Evolutionary conservation across 352 stramenopile genomes (phyloP), one percentile per base, ranked within the genome.

Genomic region (Pythium apleroticum): DNA sequence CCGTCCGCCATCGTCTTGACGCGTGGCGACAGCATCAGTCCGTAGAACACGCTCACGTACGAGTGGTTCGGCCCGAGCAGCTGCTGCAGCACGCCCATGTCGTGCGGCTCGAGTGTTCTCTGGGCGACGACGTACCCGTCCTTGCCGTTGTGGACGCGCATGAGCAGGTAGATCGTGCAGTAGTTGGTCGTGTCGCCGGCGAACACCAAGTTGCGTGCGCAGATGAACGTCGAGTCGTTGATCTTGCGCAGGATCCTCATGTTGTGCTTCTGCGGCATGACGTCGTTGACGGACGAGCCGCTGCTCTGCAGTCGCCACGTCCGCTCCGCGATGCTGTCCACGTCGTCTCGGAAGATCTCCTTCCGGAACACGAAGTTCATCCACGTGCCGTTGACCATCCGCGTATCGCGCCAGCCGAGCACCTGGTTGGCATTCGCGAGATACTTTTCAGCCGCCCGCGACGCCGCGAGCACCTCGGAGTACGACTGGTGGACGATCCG

Each of bases 201-300:
- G 20, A 71, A 71, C 9, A 71, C 63, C 30, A 74, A 41, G 48
- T 74, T 71, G 2, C 68, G 68, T 20, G 68, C 68, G n/a, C 63
- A 71, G 9, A 74, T 45, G 11, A 71, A 35, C 25, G 68, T 65
- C 53, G 53, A 66, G 12, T 71, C 63, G 30, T 71, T 63, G 39
- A 74, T 57, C 24, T 52, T 25, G 15, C 63, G 57, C 28, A 71
- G 63, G 24, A 71, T 57, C 6, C 53, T 27, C 68, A 74, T 68
- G 30, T 55, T 20, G 49, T 68, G 68, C 46, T 63, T 65, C 41
- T 68, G 58, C 17, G 68, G 63, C 68, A 71, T 68, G 17, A 68
- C 54, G 39, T 54, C 43, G 68, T 69, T 72, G 52, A 72, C 59
- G 4, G 39, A 33, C 19, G 56, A 33, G 41, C 55, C 64, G 28